Evolutionary conservation across 306 rosid species (phyloP).

Genomic region (Medicago truncatula): DNA sequence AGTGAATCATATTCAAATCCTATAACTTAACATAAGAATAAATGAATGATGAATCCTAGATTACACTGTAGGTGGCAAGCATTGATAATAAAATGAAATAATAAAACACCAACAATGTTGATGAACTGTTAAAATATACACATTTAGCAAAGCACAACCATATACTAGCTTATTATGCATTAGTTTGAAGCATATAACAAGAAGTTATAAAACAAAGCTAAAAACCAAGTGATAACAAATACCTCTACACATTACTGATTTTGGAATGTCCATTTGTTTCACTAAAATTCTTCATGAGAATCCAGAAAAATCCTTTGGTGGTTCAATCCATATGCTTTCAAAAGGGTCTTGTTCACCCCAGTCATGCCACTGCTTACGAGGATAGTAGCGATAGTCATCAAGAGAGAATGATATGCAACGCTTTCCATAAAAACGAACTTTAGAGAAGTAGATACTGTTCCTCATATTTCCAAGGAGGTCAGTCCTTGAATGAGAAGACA

Average conservation of each 20-base stretch:
- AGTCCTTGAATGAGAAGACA: constrained; percentile 73
- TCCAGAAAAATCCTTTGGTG: constrained; percentile 66
- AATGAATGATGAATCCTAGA: constrained; percentile 6
- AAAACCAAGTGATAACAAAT: constrained; percentile 34
- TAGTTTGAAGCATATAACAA: constrained; percentile 34
- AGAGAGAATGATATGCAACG: constrained; percentile 83
- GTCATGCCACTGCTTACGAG: constrained; percentile 85
- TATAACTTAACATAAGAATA: constrained; percentile 32
- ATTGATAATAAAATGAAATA: constrained; percentile 24
- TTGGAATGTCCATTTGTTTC: constrained; percentile 43
- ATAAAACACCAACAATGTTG: constrained; percentile 10
- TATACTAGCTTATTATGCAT: constrained; percentile 33
- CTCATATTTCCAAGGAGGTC: constrained; percentile 76
- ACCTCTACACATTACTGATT: constrained; percentile 34
- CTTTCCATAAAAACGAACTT: constrained; percentile 84
- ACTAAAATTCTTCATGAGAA: constrained; percentile 55
- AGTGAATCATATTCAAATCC: constrained; percentile 24
- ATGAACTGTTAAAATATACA: constrained; percentile 28
- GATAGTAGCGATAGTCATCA: constrained; percentile 67
- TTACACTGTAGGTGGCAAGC: constrained; percentile 6
- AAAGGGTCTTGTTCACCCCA: constrained; percentile 93
- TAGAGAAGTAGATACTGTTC: constrained; percentile 76
- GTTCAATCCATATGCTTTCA: constrained; percentile 83
- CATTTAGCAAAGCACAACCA: constrained; percentile 16
- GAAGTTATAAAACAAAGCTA: constrained; percentile 3